Base-by-base conservation (phyloP, 805 yeast species). In the Kodamaea lidongshanica region DNA sequence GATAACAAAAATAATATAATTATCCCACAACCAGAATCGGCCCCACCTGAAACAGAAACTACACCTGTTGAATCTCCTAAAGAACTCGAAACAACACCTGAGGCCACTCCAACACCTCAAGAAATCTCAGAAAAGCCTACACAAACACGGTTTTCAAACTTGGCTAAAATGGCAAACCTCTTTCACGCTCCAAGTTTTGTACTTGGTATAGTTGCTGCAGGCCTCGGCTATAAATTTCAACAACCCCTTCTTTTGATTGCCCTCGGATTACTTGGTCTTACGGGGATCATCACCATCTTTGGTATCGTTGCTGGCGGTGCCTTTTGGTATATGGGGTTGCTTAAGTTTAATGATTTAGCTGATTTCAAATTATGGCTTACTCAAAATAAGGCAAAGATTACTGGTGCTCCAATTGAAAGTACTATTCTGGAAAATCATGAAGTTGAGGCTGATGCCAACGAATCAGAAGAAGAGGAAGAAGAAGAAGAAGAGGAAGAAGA, bases 321-420 rank as follows among this genome's bases (percentile, higher is more conserved):
- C 7, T 42, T 42, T 21, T 52, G 60, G 57, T 58, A 57, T 39
- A 27, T 45, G n/a, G 66, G 65, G 2, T 22, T 55, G 12, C 29
- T 48, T 32, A 43, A 42, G 23, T 19, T 39, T 2, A 35, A 37
- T 19, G 44, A 48, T 25, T 23, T 27, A 30, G 5, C 20, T 12
- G 31, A 22, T 6, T 23, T 39, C 25, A 32, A 32, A 12, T 14
- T 12, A n/a, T 30, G 26, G 33, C 12, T 18, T 7, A n/a, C n/a
- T n/a, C n/a, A n/a, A n/a, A n/a, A n/a, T n/a, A n/a, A n/a, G n/a
- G n/a, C n/a, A n/a, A n/a, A n/a, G n/a, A n/a, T n/a, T n/a, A n/a
- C n/a, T n/a, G n/a, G n/a, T n/a, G n/a, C n/a, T n/a, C n/a, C n/a
- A n/a, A n/a, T n/a, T n/a, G n/a, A n/a, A n/a, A n/a, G n/a, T n/a